Percentiles rank a stretch among this genome's conserved stretches.
Evolutionary conservation across 129 eudicot genomes (phyloP).

Genomic region (Centella asiatica): DNA sequence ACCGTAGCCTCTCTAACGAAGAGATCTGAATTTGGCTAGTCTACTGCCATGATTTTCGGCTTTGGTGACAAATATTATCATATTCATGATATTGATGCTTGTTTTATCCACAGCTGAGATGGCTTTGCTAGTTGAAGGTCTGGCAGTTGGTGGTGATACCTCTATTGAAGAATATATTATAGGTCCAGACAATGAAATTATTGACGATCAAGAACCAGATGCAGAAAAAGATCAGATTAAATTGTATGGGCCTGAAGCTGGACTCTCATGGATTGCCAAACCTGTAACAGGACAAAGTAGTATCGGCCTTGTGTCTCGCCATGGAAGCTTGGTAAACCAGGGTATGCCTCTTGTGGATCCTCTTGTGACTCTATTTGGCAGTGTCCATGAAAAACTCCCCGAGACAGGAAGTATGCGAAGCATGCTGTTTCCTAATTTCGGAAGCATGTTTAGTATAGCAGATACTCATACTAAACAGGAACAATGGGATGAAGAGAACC

Average conservation of each 20-base stretch:
- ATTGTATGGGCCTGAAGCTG: slow-evolving; percentile 47
- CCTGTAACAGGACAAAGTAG: slow-evolving; percentile 51
- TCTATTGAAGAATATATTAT: slow-evolving; percentile 58
- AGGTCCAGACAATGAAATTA: slow-evolving; percentile 34
- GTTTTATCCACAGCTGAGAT: slow-evolving; percentile 42
- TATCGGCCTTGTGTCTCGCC: slow-evolving; percentile 39
- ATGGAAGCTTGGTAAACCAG: slow-evolving; percentile 50
- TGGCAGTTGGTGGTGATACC: slow-evolving; percentile 54
- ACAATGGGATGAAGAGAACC: slow-evolving; percentile 60
- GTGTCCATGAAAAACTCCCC: slow-evolving; percentile 63
- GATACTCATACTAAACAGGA: slow-evolving; percentile 40
- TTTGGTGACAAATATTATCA: not conserved
- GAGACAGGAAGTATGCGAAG: slow-evolving; percentile 59
- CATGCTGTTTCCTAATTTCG: slow-evolving; percentile 52
- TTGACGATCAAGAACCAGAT: slow-evolving; percentile 36
- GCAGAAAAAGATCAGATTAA: slow-evolving; percentile 44
- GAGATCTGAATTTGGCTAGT: not conserved
- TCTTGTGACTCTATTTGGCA: slow-evolving; percentile 63
- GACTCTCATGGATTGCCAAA: slow-evolving; percentile 64
- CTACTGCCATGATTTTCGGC: not conserved
- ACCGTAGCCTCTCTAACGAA: not conserved
- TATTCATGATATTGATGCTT: slow-evolving; percentile 4
- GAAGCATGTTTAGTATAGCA: slow-evolving; percentile 56
- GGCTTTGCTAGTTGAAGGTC: slow-evolving; percentile 70
- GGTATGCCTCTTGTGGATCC: slow-evolving; percentile 57